These are phyloP conservation scores for Fusarium tupiense DNA, from an alignment of 2,329 filamentous ascomycete species.

Conservation along the genomic window DNA sequence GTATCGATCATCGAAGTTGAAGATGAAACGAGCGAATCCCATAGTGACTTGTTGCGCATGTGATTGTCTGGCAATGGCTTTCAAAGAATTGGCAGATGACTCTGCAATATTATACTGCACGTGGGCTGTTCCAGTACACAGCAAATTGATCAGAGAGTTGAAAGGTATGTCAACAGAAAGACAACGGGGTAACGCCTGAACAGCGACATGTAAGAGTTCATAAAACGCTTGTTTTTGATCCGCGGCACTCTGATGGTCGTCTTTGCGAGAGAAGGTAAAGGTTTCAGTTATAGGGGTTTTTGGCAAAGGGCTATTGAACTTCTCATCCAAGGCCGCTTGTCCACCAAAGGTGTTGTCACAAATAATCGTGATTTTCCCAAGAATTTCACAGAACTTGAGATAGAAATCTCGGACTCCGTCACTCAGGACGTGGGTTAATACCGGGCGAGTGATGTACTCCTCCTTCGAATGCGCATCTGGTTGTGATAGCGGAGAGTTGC, in stretches of 20 bases:
- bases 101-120: slow-evolving; percentile 91
- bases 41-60: slow-evolving; percentile 96
- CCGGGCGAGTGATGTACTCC: slow-evolving; percentile 73
- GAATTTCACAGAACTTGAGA: slow-evolving; percentile 89
- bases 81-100: slow-evolving; percentile 91
- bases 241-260: slow-evolving; percentile 75
- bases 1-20: slow-evolving; percentile 97
- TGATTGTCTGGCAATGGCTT: slow-evolving; percentile 92
- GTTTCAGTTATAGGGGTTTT: slow-evolving; percentile 96
- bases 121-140: slow-evolving; percentile 97
- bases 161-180: slow-evolving; percentile 91
- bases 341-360: slow-evolving; percentile 98
- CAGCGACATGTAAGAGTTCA: slow-evolving; percentile 92
- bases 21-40: slow-evolving; percentile 96
- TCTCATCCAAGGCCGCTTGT: slow-evolving; percentile 94
- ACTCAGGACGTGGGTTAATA: slow-evolving; percentile 70
- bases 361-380: slow-evolving; percentile 94
- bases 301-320: slow-evolving; percentile 85
- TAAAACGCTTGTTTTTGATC: slow-evolving; percentile 97
- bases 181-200: slow-evolving; percentile 94
- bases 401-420: slow-evolving; percentile 88
- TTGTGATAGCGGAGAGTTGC: slow-evolving; percentile 41
- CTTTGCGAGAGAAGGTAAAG: slow-evolving; percentile 87
- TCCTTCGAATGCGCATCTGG: slow-evolving; percentile 54
- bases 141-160: slow-evolving; percentile 89